A percentile compares a stretch with the other conserved stretches of the same genome.
Evolutionary conservation across 306 rosid genomes (phyloP).

Genomic region (Ochetophila trinervis): DNA sequence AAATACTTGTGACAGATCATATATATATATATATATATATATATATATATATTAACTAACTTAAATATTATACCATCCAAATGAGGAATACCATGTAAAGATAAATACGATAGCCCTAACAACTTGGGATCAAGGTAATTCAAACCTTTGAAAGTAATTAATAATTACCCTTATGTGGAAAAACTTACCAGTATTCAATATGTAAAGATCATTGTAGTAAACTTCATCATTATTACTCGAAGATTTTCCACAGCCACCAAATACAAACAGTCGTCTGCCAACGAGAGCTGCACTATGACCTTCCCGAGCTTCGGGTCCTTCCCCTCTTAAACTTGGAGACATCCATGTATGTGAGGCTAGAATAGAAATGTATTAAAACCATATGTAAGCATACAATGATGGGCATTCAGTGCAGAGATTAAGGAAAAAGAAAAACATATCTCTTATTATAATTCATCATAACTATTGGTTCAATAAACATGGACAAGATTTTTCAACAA

Average conservation of each 20-base stretch:
- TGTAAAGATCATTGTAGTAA: slow-evolving; percentile 86
- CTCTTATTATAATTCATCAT: slow-evolving; percentile 5
- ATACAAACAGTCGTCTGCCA: slow-evolving; percentile 74
- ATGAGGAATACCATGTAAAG: background rate
- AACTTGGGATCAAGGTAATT: background rate
- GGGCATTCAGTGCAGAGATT: background rate
- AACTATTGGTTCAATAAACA: background rate
- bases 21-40: too few relatives aligned
- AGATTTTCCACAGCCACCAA: slow-evolving; percentile 98
- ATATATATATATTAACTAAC: background rate
- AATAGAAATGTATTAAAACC: slow-evolving; percentile 21
- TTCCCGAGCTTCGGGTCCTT: slow-evolving; percentile 93
- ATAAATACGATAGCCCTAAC: background rate
- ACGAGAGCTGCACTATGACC: slow-evolving; percentile 92
- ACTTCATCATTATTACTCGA: slow-evolving; percentile 55
- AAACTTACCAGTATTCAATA: slow-evolving; percentile 80
- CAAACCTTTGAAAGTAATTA: slow-evolving; percentile 13
- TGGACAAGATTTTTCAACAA: slow-evolving; percentile 1
- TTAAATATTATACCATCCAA: background rate
- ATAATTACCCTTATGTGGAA: slow-evolving; percentile 12
- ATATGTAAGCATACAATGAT: slow-evolving; percentile 10
- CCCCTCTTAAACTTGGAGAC: slow-evolving; percentile 75
- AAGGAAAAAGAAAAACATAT: background rate
- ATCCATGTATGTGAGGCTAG: slow-evolving; percentile 79
- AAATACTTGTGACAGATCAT: background rate